phyloP scores from a whole-genome alignment of 805 yeast species.

The Monosporozyma siamensis region DNA sequence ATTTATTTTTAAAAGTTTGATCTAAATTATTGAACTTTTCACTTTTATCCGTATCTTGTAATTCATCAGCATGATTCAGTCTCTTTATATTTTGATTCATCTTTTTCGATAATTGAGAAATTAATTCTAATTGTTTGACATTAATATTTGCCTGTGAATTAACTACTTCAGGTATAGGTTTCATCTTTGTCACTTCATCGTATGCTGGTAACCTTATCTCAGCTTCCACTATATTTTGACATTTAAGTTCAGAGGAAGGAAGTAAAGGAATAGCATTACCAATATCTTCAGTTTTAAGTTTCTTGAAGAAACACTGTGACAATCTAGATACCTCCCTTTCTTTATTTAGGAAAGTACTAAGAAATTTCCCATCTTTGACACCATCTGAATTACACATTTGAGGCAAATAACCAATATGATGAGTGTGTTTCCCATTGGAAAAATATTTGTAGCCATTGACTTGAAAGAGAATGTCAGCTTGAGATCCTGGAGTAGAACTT shows the following conservation, averaged over 20 bases:
- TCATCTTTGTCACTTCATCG: neutral
- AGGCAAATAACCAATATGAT: neutral
- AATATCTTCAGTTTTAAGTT: neutral
- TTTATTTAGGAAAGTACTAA: neutral
- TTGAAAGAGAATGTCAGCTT: neutral
- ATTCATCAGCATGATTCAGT: too few relatives aligned
- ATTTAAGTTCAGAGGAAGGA: neutral
- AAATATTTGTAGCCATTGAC: neutral
- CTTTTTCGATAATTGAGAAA: constrained; percentile 38
- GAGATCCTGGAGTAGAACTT: too few relatives aligned
- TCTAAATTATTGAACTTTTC: constrained; percentile 9
- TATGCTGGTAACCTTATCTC: neutral
- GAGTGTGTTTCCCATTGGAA: neutral
- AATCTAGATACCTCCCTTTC: neutral
- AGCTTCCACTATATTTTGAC: neutral
- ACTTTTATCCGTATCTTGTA: neutral
- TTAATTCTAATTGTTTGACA: constrained; percentile 38
- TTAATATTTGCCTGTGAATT: constrained; percentile 36
- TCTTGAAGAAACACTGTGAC: neutral
- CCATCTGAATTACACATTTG: neutral
- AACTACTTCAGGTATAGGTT: neutral
- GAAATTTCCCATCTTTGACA: neutral
- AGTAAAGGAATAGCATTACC: neutral
- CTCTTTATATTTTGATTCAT: too few relatives aligned
- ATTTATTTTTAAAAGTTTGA: constrained; percentile 25